Percentiles rank a stretch among this genome's conserved stretches.
These are phyloP conservation scores for Trichoderma sp. DNA, from an alignment of 2,329 filamentous ascomycete species.

Conservation along the genomic window DNA sequence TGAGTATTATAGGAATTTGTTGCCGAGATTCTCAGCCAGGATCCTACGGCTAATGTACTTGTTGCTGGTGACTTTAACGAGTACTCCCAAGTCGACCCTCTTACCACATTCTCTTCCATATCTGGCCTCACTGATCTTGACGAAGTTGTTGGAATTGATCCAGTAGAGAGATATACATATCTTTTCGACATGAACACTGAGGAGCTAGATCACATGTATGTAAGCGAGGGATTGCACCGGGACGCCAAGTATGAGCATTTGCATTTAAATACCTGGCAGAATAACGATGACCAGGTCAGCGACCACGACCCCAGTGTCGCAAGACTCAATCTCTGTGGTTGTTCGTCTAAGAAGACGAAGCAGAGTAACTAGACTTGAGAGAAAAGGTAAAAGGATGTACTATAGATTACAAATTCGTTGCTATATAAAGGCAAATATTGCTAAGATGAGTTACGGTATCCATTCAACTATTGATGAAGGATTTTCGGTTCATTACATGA, in stretches of 20 bases:
- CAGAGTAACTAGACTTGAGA: background rate
- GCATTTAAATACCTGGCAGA: constrained; percentile 69
- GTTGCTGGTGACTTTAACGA: constrained; percentile 71
- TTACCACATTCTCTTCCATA: constrained; percentile 51
- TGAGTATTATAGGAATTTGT: constrained; percentile 47
- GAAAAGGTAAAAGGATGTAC: background rate
- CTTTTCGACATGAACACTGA: constrained; percentile 68
- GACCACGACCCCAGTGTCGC: constrained; percentile 71
- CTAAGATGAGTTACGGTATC: background rate
- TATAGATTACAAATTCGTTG: background rate
- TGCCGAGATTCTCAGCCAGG: constrained; percentile 53
- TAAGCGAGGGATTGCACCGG: constrained; percentile 52
- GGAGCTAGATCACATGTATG: constrained; percentile 68
- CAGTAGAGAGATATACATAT: constrained; percentile 67
- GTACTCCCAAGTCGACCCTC: constrained; percentile 61
- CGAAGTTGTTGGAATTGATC: constrained; percentile 51
- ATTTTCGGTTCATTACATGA: background rate
- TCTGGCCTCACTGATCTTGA: constrained; percentile 63
- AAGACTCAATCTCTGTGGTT: constrained; percentile 57
- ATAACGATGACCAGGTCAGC: constrained; percentile 53
- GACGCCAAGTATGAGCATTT: constrained; percentile 60
- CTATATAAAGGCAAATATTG: background rate
- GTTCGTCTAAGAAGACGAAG: constrained; percentile 20
- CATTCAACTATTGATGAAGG: background rate
- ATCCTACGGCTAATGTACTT: constrained; percentile 58